Evolutionary conservation across 176 grass and related monocot species (phyloP).

Genomic region (Rhynchospora tenuis): DNA sequence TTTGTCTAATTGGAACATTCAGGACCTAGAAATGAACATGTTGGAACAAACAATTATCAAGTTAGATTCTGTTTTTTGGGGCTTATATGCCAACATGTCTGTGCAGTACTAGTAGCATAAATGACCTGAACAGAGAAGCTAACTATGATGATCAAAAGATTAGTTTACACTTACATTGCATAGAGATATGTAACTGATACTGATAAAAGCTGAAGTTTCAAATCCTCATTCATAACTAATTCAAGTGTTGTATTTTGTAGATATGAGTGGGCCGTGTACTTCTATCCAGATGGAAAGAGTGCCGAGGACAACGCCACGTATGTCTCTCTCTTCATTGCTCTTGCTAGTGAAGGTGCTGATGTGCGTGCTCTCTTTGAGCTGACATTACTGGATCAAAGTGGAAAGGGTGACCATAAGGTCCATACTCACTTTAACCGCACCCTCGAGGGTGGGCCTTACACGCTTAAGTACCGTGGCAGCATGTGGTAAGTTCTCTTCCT

Average conservation of each 20-base stretch:
- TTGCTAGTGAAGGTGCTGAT: constrained; percentile 86
- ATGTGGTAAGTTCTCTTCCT: constrained; percentile 68
- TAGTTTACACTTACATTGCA: neutral
- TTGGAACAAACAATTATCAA: too few relatives aligned
- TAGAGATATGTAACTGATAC: neutral
- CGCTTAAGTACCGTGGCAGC: constrained; percentile 89
- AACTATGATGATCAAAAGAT: neutral
- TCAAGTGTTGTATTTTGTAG: neutral
- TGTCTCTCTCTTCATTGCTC: constrained; percentile 92
- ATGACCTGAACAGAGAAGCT: neutral
- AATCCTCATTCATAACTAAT: neutral
- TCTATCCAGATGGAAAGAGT: constrained; percentile 98
- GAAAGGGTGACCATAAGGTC: constrained; percentile 78
- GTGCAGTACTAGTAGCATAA: neutral
- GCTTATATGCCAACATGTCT: neutral
- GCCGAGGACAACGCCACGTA: constrained; percentile 67
- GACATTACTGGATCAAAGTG: constrained; percentile 89
- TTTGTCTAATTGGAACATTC: too few relatives aligned
- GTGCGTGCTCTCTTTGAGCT: constrained; percentile 94
- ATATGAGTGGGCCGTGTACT: constrained; percentile 89
- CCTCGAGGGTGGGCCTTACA: constrained; percentile 82
- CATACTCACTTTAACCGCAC: constrained; percentile 83
- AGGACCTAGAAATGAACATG: too few relatives aligned
- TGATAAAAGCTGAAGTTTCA: neutral
- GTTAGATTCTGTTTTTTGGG: neutral